Percentiles rank a stretch among this genome's conserved stretches.
Conservation (phyloP, 257 asterid species). For the Ilex asprella region DNA sequence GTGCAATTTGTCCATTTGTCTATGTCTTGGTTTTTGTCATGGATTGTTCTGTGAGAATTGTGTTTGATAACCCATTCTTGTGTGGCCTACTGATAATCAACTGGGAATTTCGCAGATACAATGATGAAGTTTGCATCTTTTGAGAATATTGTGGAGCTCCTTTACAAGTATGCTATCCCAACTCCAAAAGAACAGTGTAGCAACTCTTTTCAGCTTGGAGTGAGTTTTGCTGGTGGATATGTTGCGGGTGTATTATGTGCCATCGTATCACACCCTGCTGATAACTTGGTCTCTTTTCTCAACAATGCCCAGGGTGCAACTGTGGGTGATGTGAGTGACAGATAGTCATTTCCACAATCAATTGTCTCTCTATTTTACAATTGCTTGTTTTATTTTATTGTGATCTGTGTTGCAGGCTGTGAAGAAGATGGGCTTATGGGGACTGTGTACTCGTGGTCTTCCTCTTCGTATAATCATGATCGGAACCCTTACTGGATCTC, state of each 20-base stretch:
- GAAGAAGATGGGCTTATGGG: constrained; percentile 49
- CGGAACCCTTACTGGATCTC: constrained; percentile 71
- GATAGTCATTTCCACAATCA: not conserved
- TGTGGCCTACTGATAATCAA: no score
- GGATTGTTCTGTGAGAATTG: no score
- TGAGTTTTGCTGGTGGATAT: constrained; percentile 46
- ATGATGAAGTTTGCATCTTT: constrained; percentile 91
- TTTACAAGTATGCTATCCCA: constrained; percentile 74
- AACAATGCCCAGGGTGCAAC: constrained; percentile 49
- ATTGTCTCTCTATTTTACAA: not conserved
- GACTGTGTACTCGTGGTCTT: constrained; percentile 61
- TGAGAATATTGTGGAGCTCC: constrained; percentile 64
- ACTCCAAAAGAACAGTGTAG: constrained; percentile 73
- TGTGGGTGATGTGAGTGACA: constrained; percentile 39
- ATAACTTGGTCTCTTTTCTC: constrained; percentile 57
- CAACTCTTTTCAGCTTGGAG: constrained; percentile 28
- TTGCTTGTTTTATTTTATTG: not conserved
- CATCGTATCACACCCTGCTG: constrained; percentile 76
- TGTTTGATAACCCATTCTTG: no score
- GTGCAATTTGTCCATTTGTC: no score
- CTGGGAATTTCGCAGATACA: constrained; percentile 39
- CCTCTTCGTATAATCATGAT: constrained; percentile 72
- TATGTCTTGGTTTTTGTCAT: no score
- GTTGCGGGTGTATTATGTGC: constrained; percentile 74
- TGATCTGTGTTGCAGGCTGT: constrained; percentile 35